phyloP scores from a whole-genome alignment of 2,329 filamentous ascomycete genomes.

The Penicillium sp. region DNA sequence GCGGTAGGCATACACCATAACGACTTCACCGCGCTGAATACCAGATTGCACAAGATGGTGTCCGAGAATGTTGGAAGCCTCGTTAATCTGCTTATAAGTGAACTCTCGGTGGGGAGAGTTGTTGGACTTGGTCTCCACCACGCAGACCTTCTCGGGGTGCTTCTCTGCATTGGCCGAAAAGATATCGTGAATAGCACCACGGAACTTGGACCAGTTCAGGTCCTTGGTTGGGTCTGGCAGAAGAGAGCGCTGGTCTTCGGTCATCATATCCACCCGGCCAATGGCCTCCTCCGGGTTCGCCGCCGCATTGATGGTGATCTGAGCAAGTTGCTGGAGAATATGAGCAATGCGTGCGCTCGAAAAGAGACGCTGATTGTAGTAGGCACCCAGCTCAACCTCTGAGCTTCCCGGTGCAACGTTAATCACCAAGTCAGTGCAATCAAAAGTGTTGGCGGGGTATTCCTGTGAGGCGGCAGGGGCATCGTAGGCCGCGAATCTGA shows the following conservation, averaged over 20 bases:
- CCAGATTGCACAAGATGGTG: constrained; percentile 75
- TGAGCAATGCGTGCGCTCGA: constrained; percentile 46
- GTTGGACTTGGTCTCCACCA: constrained; percentile 61
- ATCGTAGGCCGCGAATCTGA: constrained; percentile 50
- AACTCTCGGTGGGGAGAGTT: constrained; percentile 63
- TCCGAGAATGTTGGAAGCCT: constrained; percentile 77
- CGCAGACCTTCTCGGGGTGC: constrained; percentile 67
- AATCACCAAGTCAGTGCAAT: constrained; percentile 44
- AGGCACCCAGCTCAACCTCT: constrained; percentile 38
- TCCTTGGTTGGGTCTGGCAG: constrained; percentile 46
- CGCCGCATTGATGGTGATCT: constrained; percentile 43
- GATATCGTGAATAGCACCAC: constrained; percentile 47
- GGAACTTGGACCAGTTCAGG: constrained; percentile 47
- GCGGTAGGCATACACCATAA: constrained; percentile 88
- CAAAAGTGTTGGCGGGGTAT: constrained; percentile 44
- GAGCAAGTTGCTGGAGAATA: constrained; percentile 45
- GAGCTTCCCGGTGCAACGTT: constrained; percentile 35
- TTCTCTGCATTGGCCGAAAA: constrained; percentile 55
- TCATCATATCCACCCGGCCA: constrained; percentile 46
- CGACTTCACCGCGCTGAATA: constrained; percentile 76
- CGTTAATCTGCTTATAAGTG: constrained; percentile 82
- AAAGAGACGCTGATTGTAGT: constrained; percentile 48
- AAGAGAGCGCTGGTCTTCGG: constrained; percentile 32
- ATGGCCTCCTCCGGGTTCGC: constrained; percentile 41
- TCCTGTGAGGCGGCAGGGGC: constrained; percentile 43